Evolutionary conservation across 2,329 filamentous ascomycete species (phyloP), one percentile per base, ranked within the genome.

Genomic region (Alternaria sp.): DNA sequence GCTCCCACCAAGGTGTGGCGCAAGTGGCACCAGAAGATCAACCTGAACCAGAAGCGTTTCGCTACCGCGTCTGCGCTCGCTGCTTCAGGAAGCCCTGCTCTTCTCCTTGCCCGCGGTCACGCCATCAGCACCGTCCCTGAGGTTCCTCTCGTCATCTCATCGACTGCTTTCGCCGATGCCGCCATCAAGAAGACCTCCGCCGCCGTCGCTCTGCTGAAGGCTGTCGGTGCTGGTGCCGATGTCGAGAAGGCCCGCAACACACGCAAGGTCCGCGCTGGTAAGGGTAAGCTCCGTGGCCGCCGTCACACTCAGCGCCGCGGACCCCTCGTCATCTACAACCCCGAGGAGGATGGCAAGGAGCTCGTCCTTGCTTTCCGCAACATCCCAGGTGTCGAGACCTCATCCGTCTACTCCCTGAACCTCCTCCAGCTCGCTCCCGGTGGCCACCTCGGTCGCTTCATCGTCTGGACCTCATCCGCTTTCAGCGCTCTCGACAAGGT

Each of bases 1-100:
- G 96, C 96, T 78, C 96, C 96, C 76, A 99, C 96, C 86, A 99
- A 99, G 91, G 92, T 97, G 87, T 99, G 96, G 96, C 90, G 96
- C 85, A 97, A 97, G 89, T 99, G 96, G 96, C 96, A 99, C 89
- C 89, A 97, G 89, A 98, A 98, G 93, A 90, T 99, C 90, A 97
- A 97, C 90, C 90, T 96, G 85, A 92, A 92, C 85, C 96, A 99
- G 90, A 97, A 96, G 89, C 96, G 96, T 80, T 99, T 97, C 85
- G 96, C 96, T 85, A 97, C 93, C 81, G 93, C 93, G 83, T 99
- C 96, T 80, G 96, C 96, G 81, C 89, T 99, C 80, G 96, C 96
- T 85, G 96, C 96, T 79, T 97, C 96, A 75, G 95, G 95, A 78
- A 93, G 94, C 81, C 91, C 94, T 80, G 91, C 96, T 80, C 94